Evolutionary conservation across 2,329 filamentous ascomycete species (phyloP).

Genomic region (Pseudocercospora fuligena): DNA sequence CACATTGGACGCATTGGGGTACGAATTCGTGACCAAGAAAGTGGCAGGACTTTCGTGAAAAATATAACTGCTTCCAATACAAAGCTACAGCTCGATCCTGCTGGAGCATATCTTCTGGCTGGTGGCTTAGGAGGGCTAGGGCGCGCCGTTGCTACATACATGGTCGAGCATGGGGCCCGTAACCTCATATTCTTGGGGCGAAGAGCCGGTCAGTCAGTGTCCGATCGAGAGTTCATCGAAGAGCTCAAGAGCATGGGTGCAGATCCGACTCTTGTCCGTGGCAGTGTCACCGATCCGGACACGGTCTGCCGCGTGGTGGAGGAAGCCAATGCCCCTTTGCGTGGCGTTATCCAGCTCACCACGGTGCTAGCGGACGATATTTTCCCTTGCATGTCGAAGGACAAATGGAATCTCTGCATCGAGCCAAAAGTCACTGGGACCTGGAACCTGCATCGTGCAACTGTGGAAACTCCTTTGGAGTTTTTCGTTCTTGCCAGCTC

Average conservation of each 20-base stretch:
- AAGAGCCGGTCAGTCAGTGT: background rate
- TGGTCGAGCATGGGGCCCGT: conserved; percentile 29
- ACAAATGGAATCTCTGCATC: conserved; percentile 6
- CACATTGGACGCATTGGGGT: background rate
- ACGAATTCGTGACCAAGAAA: background rate
- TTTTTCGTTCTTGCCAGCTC: conserved; percentile 43
- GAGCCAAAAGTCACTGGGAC: conserved; percentile 17
- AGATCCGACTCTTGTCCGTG: background rate
- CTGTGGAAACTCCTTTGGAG: conserved; percentile 31
- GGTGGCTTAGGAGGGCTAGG: background rate
- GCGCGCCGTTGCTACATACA: conserved; percentile 22
- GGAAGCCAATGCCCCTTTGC: conserved; percentile 18
- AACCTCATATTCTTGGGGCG: conserved; percentile 28
- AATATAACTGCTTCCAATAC: background rate
- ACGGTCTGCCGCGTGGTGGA: conserved; percentile 18
- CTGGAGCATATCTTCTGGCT: background rate
- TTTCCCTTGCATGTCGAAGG: conserved; percentile 16
- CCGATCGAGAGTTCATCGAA: background rate
- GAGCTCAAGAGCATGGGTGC: conserved; percentile 5
- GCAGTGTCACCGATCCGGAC: background rate
- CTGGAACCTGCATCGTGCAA: conserved; percentile 33
- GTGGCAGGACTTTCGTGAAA: background rate
- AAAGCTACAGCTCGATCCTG: background rate
- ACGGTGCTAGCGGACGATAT: conserved; percentile 16
- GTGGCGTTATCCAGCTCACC: conserved; percentile 17